Conservation (phyloP, 2,329 filamentous ascomycete genomes). For the Calonectria multiphialidica region DNA sequence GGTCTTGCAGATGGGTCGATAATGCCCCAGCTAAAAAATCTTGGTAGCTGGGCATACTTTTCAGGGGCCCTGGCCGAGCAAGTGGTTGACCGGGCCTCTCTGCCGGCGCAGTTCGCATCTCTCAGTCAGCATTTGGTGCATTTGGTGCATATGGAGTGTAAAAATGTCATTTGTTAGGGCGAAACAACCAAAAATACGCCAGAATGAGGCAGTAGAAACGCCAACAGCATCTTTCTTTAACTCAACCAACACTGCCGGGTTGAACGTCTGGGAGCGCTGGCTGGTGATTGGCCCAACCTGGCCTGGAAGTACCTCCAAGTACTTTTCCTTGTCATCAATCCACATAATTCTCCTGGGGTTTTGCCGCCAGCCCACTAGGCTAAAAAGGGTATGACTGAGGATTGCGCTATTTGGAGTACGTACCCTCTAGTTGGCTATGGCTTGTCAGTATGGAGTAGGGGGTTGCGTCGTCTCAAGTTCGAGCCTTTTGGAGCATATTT, state of each 20-base stretch:
- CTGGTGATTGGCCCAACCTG: background rate
- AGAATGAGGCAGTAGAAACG: constrained; percentile 2
- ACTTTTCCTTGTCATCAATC: constrained; percentile 38
- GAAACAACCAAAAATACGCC: background rate
- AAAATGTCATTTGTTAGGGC: background rate
- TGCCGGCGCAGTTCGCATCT: background rate
- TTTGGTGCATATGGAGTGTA: background rate
- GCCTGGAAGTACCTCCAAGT: constrained; percentile 33
- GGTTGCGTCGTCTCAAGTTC: constrained; percentile 18
- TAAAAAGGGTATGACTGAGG: constrained; percentile 35
- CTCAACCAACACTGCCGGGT: constrained; percentile 9
- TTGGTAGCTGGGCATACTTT: background rate
- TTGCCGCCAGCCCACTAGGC: constrained; percentile 32
- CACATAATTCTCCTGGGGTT: constrained; percentile 28
- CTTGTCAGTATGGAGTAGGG: constrained; percentile 2
- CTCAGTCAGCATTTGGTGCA: constrained; percentile 1
- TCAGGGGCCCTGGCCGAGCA: background rate
- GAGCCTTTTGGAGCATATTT: constrained; percentile 14
- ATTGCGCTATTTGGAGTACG: constrained; percentile 34
- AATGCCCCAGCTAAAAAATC: background rate
- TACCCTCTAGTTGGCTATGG: constrained; percentile 3
- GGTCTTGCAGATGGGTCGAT: background rate
- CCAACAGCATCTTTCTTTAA: background rate
- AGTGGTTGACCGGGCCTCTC: background rate
- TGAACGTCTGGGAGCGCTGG: background rate